phyloP scores from a whole-genome alignment of 192 early-diverging fungal genomes.

The Piromyces finnis region DNA sequence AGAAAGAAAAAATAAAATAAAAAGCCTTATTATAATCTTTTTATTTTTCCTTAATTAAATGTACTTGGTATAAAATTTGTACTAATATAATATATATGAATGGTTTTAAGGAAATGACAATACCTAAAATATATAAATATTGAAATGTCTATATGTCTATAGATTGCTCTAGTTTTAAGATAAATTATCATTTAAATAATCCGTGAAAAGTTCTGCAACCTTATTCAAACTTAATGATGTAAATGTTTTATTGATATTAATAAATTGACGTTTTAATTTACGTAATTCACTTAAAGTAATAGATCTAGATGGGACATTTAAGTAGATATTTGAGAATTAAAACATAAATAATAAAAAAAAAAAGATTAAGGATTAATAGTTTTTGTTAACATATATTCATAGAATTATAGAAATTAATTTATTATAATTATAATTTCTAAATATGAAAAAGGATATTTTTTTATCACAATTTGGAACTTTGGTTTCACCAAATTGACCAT shows the following conservation, averaged over 20 bases:
- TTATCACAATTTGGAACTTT: conserved; percentile 3
- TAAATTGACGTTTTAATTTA: conserved; percentile 55
- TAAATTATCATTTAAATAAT: conserved; percentile 81
- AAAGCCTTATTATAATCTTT: too few species aligned
- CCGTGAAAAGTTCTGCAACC: conserved; percentile 71
- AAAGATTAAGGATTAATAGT: conserved; percentile 8
- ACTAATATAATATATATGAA: too few species aligned
- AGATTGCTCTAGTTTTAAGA: conserved; percentile 9
- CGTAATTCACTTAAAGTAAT: conserved; percentile 69
- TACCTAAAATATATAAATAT: too few species aligned
- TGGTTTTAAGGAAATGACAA: too few species aligned
- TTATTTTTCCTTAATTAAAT: too few species aligned
- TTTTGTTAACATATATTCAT: too few species aligned
- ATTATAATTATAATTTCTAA: too few species aligned
- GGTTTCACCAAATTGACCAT: conserved; percentile 35
- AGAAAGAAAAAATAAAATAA: too few species aligned
- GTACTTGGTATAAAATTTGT: too few species aligned
- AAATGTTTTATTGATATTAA: conserved; percentile 72
- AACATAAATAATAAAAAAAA: background rate
- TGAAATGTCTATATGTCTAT: too few species aligned
- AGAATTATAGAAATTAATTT: too few species aligned
- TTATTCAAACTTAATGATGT: conserved; percentile 49
- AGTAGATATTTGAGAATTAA: background rate
- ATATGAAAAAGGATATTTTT: background rate
- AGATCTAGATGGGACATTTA: conserved; percentile 45